Evolutionary conservation across 2,329 filamentous ascomycete species (phyloP), one percentile per base, ranked within the genome.

Genomic region (Monosporascus sp.): DNA sequence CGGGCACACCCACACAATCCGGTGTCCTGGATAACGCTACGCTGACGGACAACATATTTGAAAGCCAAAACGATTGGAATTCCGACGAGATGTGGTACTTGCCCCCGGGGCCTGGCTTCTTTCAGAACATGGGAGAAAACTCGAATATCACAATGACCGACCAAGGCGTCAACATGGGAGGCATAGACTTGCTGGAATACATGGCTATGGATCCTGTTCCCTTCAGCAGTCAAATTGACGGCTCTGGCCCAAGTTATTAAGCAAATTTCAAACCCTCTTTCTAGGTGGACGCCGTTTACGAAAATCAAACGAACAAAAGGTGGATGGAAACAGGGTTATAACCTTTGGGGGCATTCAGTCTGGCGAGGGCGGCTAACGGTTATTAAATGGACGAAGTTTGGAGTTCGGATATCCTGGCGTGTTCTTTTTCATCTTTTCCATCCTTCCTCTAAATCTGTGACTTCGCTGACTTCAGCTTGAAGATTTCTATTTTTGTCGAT

Each of bases 71-170:
- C 2, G 80, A 82, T 50, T 84, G 81, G 81, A 73, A 73, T 3
- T 74, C 77, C 55, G 79, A 77, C 61, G 82, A 85, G 62, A 83
- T 87, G 79, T 87, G 84, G 84, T 87, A 86, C 63, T 73, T 87
- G 1, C 83, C 84, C 0, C 75, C 84, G 0, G 84, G 84, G 0
- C 75, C 83, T 2, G 82, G 82, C 5, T 82, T 87, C 54, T 86
- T 84, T 68, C 82, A 86, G 62, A 86, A 84, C 63, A 76, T 85
- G 62, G 80, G 63, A 22, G 67, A 80, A 55, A 82, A 82, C 57
- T 76, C 77, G 37, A 76, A 76, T 7, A 82, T 86, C 9, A 82
- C 82, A 44, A 86, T 86, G 80, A 86, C 83, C 3, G 81, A 84
- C 8, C 84, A 87, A 59, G 84, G 84, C 27, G 80, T 87, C 49